Conservation (phyloP, 805 yeast genomes). For the Kodamaea kakaduensis region DNA sequence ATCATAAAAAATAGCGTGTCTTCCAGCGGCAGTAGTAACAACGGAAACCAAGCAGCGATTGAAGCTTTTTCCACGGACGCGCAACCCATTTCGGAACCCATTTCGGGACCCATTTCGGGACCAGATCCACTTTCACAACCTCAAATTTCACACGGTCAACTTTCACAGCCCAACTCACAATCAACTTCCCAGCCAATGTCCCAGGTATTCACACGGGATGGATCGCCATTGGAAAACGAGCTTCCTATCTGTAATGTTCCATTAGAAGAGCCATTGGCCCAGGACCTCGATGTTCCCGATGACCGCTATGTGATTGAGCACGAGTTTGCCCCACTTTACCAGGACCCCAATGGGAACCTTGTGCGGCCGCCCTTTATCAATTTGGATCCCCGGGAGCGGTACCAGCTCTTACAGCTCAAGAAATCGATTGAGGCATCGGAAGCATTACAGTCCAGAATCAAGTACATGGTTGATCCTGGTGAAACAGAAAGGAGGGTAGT, state of each 20-base stretch:
- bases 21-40: not conserved
- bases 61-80: too few species aligned
- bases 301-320: constrained; percentile 20
- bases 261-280: constrained; percentile 3
- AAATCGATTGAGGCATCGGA: constrained; percentile 35
- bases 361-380: constrained; percentile 44
- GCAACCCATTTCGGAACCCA: not conserved
- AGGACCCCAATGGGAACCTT: constrained; percentile 35
- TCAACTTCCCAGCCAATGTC: too few species aligned
- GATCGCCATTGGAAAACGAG: constrained; percentile 4
- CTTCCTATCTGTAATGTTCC: not conserved
- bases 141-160: too few species aligned
- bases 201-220: constrained; percentile 5
- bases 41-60: too few species aligned
- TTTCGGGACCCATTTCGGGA: not conserved
- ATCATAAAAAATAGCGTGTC: constrained; percentile 14
- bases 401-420: constrained; percentile 38
- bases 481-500: constrained; percentile 24
- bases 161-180: too few species aligned
- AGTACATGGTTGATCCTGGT: constrained; percentile 39
- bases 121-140: too few species aligned
- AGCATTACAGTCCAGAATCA: constrained; percentile 29
- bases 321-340: constrained; percentile 32
- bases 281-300: constrained; percentile 2
- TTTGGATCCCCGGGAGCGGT: constrained; percentile 41